Base-by-base conservation (phyloP, 352 stramenopile genomes). In the Pythium grandisporangium region DNA sequence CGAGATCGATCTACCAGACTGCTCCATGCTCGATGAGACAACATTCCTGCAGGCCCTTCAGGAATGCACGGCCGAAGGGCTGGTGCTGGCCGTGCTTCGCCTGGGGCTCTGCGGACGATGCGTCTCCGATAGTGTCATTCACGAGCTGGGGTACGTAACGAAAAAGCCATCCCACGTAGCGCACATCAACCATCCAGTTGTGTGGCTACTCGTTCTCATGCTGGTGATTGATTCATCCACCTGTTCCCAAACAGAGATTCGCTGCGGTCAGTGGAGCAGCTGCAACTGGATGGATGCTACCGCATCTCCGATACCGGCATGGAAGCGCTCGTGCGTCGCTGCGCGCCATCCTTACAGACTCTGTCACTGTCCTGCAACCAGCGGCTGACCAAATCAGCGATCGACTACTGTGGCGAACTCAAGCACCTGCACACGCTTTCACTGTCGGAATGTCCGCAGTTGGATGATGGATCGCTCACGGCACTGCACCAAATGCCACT, bases 291-390 rank as follows among this genome's bases (percentile, higher is more conserved):
- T 29, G 78, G 78, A 14, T 86, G 78, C 42, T 92, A 92, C 44
- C 70, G 78, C 0, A 48, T 90, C 13, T 90, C 76, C 1, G 76
- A 90, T 38, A 46, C 55, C 6, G 76, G 76, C 4, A 78, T 72
- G 20, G 60, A 87, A 46, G 60, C 63, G 2, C 54, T 90, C 1
- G 73, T 90, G 24, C 66, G 69, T 13, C 73, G 61, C 5, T 89
- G 78, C 40, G 71, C 73, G 8, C 75, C 75, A 17, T 85, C 73
- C 36, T 51, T 92, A 6, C 66, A 86, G 25, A 52, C 66, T 32
- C 82, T 92, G 35, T 73, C 87, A 51, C 58, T 92, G 6, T 86
- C 70, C 24, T 89, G 78, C 45, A 89, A 92, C 51, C 78, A 92
- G 42, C 75, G 78, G 0, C 85, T 92, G 53, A 86, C 69, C 5